Conservation (phyloP, 2,329 filamentous ascomycete species). For the Diaporthe citri region DNA sequence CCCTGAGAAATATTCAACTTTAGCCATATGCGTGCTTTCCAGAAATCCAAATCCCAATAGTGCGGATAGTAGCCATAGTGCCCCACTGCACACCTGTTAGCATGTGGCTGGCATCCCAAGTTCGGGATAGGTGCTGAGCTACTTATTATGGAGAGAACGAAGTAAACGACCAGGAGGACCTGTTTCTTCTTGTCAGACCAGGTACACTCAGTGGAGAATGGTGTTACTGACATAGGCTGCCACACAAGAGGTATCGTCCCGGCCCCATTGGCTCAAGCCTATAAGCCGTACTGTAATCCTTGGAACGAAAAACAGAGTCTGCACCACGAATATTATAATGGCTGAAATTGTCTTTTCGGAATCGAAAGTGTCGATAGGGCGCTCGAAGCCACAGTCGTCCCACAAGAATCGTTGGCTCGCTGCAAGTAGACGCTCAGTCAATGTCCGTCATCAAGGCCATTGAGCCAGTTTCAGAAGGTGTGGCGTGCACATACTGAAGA, state of each 20-base stretch:
- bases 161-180: conserved; percentile 4
- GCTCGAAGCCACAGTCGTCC: conserved; percentile 12
- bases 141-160: conserved; percentile 26
- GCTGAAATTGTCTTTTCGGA: conserved; percentile 1
- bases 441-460: background rate
- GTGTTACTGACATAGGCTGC: conserved; percentile 26
- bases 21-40: conserved; percentile 3
- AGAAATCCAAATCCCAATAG: conserved; percentile 35
- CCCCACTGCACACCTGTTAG: background rate
- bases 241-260: conserved; percentile 26
- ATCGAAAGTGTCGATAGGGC: conserved; percentile 17
- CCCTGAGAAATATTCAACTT: conserved; percentile 20
- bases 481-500: background rate
- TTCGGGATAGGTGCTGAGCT: background rate
- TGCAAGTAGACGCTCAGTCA: background rate
- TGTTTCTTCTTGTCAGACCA: background rate
- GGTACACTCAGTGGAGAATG: background rate
- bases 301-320: conserved; percentile 12
- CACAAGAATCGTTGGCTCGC: conserved; percentile 11
- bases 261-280: conserved; percentile 23
- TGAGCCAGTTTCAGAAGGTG: background rate
- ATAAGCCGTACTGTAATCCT: background rate
- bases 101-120: background rate
- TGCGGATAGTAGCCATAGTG: conserved; percentile 27
- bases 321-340: conserved; percentile 26